Conservation (phyloP, 768 basidiomycete species). For the Lactifluus piperatus region DNA sequence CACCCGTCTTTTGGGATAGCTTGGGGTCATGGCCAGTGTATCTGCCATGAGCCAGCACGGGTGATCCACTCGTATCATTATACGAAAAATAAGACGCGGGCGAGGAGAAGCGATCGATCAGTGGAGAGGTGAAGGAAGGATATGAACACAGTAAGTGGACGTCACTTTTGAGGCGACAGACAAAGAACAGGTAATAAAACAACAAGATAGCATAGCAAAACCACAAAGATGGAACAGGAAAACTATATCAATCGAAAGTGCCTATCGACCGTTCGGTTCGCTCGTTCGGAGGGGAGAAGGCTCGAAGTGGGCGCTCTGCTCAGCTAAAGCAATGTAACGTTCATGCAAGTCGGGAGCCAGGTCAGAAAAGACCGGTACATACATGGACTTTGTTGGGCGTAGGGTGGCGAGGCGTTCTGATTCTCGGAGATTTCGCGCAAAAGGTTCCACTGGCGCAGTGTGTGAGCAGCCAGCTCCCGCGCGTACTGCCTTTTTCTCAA, state of each 20-base stretch:
- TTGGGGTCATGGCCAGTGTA: background rate
- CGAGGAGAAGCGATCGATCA: background rate
- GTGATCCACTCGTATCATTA: background rate
- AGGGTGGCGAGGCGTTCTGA: slow-evolving; percentile 1
- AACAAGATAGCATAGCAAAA: background rate
- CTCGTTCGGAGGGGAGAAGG: background rate
- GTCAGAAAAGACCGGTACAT: background rate
- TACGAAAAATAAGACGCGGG: background rate
- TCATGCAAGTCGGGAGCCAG: background rate
- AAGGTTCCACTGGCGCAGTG: slow-evolving; percentile 31
- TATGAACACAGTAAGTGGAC: background rate
- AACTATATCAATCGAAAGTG: no score
- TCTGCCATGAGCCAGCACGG: background rate
- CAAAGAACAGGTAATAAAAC: background rate
- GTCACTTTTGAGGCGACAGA: background rate
- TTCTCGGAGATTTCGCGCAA: slow-evolving; percentile 24
- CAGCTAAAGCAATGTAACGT: background rate
- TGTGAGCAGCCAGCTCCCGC: slow-evolving; percentile 32
- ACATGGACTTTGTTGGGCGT: background rate
- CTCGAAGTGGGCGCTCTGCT: background rate
- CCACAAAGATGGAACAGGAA: background rate
- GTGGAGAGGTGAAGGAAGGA: background rate
- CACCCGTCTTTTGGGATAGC: background rate
- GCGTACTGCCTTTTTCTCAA: slow-evolving; percentile 29
- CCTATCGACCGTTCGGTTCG: background rate